A percentile compares a stretch with the other conserved stretches of the same genome.
These are phyloP conservation scores for Malus hybrid DNA, from an alignment of 331 rosid species.

Conservation along the genomic window DNA sequence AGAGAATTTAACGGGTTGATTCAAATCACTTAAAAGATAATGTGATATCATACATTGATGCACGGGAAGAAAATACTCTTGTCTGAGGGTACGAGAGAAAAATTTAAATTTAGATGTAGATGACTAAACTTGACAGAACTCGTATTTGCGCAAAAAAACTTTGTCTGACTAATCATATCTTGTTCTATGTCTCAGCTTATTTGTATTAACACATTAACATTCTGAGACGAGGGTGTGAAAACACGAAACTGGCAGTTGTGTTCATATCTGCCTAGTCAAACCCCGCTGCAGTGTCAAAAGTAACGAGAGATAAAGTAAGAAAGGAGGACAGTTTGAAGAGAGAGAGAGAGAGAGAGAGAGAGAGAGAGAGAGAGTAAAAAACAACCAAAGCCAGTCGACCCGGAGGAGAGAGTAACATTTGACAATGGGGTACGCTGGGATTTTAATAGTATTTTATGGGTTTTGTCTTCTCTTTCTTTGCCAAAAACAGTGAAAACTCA, in stretches of 20 bases:
- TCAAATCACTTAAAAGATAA: too few relatives aligned
- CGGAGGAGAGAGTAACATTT: slow-evolving; percentile 2
- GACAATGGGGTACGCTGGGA: slow-evolving; percentile 38
- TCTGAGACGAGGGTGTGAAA: slow-evolving; percentile 12
- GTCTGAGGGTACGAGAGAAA: too few relatives aligned
- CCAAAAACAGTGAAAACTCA: slow-evolving; percentile 79
- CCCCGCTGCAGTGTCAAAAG: slow-evolving; percentile 33
- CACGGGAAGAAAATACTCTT: too few relatives aligned
- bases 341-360: slow-evolving; percentile 1
- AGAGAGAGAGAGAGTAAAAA: not conserved
- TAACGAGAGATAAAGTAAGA: slow-evolving; percentile 13
- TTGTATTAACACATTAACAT: too few relatives aligned
- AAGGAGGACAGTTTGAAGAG: not conserved
- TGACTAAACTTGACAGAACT: too few relatives aligned
- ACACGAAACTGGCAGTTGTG: slow-evolving; percentile 31
- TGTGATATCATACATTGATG: too few relatives aligned
- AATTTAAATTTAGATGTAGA: too few relatives aligned
- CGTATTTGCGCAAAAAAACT: too few relatives aligned
- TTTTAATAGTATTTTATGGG: slow-evolving; percentile 22
- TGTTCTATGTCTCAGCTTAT: not conserved
- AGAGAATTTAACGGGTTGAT: too few relatives aligned
- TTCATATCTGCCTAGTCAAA: slow-evolving; percentile 45
- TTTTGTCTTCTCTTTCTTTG: slow-evolving; percentile 38
- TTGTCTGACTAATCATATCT: too few relatives aligned
- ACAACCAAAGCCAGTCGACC: not conserved